These are phyloP conservation scores for Scenedesmus sp. DNA, from an alignment of 163 green algal genomes.

Conservation along the genomic window DNA sequence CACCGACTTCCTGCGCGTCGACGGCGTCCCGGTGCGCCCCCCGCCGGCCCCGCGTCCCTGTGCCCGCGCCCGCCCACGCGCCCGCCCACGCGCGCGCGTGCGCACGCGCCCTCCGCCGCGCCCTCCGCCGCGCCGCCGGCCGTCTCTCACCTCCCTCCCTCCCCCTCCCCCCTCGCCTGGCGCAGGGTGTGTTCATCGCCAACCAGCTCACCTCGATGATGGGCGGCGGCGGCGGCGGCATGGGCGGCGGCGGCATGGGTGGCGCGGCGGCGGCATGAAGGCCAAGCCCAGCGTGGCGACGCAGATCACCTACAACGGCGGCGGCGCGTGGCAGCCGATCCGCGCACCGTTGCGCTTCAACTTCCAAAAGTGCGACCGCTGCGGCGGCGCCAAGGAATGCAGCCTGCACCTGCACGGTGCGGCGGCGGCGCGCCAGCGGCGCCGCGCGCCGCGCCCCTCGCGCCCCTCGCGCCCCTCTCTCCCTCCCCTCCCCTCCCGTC, in stretches of 20 bases:
- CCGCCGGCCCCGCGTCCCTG: too few species aligned
- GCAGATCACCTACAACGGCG: slow-evolving; percentile 83
- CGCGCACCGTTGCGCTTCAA: slow-evolving; percentile 59
- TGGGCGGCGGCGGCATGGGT: slow-evolving; percentile 23
- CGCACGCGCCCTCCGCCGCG: too few species aligned
- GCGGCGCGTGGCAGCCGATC: slow-evolving; percentile 77
- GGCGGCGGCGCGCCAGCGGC: too few species aligned
- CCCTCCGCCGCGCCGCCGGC: too few species aligned
- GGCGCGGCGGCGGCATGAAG: too few species aligned
- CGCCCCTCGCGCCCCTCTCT: too few species aligned
- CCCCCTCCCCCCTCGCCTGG: too few species aligned
- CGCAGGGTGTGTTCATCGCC: slow-evolving; percentile 81
- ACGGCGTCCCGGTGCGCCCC: slow-evolving; percentile 71
- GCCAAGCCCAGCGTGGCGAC: slow-evolving; percentile 55
- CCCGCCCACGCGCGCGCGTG: too few species aligned
- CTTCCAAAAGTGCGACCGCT: slow-evolving; percentile 74
- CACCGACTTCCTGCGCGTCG: slow-evolving; percentile 77
- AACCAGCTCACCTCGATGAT: slow-evolving; percentile 63
- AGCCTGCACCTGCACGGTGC: slow-evolving; percentile 58
- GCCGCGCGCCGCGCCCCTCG: too few species aligned
- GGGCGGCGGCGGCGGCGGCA: background rate
- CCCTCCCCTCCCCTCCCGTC: too few species aligned
- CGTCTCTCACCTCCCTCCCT: too few species aligned
- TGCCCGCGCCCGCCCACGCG: too few species aligned
- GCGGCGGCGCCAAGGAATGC: slow-evolving; percentile 47